Evolutionary conservation across 169 alveolate species (phyloP).

Genomic region (Plasmodium reichenowi): DNA sequence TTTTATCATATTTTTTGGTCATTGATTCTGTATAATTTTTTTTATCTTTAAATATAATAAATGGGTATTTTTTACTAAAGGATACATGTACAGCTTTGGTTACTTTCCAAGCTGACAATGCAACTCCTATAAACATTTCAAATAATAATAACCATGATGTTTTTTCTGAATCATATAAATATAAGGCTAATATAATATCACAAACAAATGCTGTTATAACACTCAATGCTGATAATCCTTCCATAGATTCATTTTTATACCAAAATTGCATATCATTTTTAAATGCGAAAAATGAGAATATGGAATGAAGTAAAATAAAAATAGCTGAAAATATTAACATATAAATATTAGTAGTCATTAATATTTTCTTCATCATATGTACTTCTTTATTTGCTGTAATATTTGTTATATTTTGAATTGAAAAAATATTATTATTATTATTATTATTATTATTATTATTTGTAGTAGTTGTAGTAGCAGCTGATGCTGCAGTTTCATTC

Average conservation of each 20-base stretch:
- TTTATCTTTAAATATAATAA: conserved; percentile 80
- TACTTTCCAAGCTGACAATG: conserved; percentile 94
- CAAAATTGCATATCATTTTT: conserved; percentile 96
- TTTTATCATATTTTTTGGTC: conserved; percentile 93
- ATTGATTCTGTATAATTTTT: conserved; percentile 89
- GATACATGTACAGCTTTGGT: conserved; percentile 92
- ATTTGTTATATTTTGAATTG: conserved; percentile 59
- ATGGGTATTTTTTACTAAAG: conserved; percentile 90
- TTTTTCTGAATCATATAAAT: conserved; percentile 93
- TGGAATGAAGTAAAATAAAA: conserved; percentile 89
- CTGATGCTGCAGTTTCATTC: conserved; percentile 32
- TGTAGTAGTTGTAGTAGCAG: conserved; percentile 17
- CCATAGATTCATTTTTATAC: conserved; percentile 95
- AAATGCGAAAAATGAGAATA: conserved; percentile 93
- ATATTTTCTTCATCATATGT: conserved; percentile 90
- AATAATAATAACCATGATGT: conserved; percentile 93
- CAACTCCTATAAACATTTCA: conserved; percentile 92
- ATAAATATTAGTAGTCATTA: conserved; percentile 90
- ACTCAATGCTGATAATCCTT: conserved; percentile 95
- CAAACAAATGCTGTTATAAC: conserved; percentile 90
- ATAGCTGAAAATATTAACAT: conserved; percentile 88
- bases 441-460: background rate
- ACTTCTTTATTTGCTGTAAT: conserved; percentile 84
- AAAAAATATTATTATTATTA: conserved; percentile 20
- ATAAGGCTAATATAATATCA: conserved; percentile 93